These are phyloP conservation scores for Echinosophora koreensis DNA, from an alignment of 306 rosid species.

Conservation along the genomic window DNA sequence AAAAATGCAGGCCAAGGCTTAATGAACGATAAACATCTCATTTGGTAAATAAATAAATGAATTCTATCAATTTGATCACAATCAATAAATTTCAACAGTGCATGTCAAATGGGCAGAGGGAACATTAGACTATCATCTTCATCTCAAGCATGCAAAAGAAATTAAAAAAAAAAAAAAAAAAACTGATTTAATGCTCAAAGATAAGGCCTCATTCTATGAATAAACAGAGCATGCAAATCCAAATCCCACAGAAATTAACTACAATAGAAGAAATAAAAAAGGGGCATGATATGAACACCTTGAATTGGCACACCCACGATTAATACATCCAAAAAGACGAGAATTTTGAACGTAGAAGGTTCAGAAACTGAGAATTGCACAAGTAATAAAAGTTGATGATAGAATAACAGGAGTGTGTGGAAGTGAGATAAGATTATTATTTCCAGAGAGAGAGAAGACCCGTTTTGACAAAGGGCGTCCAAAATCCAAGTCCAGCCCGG, in stretches of 20 bases:
- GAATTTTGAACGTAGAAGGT: not conserved
- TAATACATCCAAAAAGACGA: constrained; percentile 29
- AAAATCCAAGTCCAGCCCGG: constrained; percentile 46
- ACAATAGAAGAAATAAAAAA: not conserved
- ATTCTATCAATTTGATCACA: constrained; percentile 27
- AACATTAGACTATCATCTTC: constrained; percentile 16
- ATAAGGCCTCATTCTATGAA: constrained; percentile 29
- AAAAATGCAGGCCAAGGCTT: not conserved
- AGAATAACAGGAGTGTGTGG: constrained; percentile 2
- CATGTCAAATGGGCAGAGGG: constrained; percentile 13
- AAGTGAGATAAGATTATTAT: constrained; percentile 44
- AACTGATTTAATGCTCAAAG: not conserved
- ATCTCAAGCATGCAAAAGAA: constrained; percentile 41
- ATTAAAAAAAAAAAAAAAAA: not conserved
- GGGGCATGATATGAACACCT: constrained; percentile 23
- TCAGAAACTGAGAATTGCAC: constrained; percentile 2
- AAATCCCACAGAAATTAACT: constrained; percentile 9
- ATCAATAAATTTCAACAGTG: constrained; percentile 30
- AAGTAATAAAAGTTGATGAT: not conserved
- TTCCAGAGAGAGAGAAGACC: constrained; percentile 58
- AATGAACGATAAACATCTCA: not conserved
- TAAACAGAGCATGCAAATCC: constrained; percentile 41
- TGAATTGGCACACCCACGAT: constrained; percentile 37
- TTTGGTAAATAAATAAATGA: not conserved
- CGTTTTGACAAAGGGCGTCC: constrained; percentile 52